phyloP scores from a whole-genome alignment of 1,139 yeast species.

The Pichia sp. region DNA sequence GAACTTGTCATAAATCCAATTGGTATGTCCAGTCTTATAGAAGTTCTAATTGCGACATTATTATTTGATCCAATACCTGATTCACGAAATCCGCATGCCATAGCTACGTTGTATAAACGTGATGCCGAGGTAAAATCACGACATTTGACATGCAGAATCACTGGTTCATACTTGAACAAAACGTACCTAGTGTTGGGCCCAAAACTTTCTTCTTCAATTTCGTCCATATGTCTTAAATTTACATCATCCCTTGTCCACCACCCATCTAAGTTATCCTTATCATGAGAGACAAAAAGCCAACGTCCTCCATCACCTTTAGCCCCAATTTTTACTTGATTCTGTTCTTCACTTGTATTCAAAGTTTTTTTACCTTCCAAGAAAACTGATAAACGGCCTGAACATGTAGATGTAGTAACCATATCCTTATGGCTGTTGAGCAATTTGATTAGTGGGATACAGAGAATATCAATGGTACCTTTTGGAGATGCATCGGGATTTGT shows the following conservation, averaged over 20 bases:
- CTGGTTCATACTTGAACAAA: slow-evolving; percentile 74
- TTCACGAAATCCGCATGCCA: slow-evolving; percentile 83
- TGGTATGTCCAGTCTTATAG: slow-evolving; percentile 67
- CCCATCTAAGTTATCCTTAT: slow-evolving; percentile 37
- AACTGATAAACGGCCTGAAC: slow-evolving; percentile 81
- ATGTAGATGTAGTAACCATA: slow-evolving; percentile 81
- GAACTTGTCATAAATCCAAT: slow-evolving; percentile 45
- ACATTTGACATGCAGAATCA: slow-evolving; percentile 78
- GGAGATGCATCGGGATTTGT: slow-evolving; percentile 64
- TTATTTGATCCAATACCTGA: slow-evolving; percentile 76
- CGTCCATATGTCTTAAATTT: not conserved
- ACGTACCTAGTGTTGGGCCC: slow-evolving; percentile 40
- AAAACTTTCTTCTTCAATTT: not conserved
- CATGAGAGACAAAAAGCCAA: slow-evolving; percentile 82
- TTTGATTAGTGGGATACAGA: slow-evolving; percentile 63
- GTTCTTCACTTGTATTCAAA: slow-evolving; percentile 10
- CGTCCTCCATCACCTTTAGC: slow-evolving; percentile 83
- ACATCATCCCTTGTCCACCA: slow-evolving; percentile 38
- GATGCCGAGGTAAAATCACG: slow-evolving; percentile 52
- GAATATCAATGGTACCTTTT: slow-evolving; percentile 71
- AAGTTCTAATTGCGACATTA: slow-evolving; percentile 70
- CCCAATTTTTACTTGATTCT: slow-evolving; percentile 39
- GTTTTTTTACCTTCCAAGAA: slow-evolving; percentile 58
- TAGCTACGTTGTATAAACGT: slow-evolving; percentile 59
- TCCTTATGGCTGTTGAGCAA: slow-evolving; percentile 55